Evolutionary conservation across 768 basidiomycete genomes (phyloP).

Genomic region (Serendipita vermifera): DNA sequence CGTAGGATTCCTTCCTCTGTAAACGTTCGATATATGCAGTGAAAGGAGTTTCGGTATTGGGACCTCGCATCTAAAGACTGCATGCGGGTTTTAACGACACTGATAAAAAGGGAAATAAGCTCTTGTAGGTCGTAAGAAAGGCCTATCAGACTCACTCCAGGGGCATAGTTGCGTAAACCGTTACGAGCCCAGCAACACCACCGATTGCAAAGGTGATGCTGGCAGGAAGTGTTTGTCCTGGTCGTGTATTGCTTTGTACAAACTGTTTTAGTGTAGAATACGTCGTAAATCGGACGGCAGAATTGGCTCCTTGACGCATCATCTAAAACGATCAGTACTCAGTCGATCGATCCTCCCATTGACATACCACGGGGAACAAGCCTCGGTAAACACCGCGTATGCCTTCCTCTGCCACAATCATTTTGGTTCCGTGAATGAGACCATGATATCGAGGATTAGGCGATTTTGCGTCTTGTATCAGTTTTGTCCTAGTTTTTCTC

Average conservation of each 20-base stretch:
- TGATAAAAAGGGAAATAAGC: constrained; percentile 22
- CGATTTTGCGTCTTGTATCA: constrained; percentile 87
- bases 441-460: constrained; percentile 77
- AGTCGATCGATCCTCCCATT: neutral
- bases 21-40: constrained; percentile 88
- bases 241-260: constrained; percentile 68
- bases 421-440: constrained; percentile 66
- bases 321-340: constrained; percentile 38
- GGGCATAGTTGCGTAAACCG: constrained; percentile 83
- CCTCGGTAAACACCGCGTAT: constrained; percentile 77
- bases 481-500: constrained; percentile 61
- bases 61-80: constrained; percentile 72
- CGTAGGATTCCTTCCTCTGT: constrained; percentile 84
- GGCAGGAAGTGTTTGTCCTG: constrained; percentile 73
- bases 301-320: constrained; percentile 97
- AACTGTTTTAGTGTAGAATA: constrained; percentile 91
- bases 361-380: constrained; percentile 78
- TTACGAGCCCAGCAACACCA: constrained; percentile 84
- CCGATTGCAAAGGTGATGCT: constrained; percentile 92
- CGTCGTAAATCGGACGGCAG: constrained; percentile 88
- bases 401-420: constrained; percentile 79
- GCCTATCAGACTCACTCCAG: constrained; percentile 43
- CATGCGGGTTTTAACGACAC: constrained; percentile 97
- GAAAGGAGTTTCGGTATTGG: constrained; percentile 88
- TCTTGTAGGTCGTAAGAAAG: neutral